A percentile compares a stretch with the other conserved stretches of the same genome.
These are phyloP conservation scores for Tardiomyces blankii DNA, from an alignment of 1,139 yeast genomes.

Conservation along the genomic window DNA sequence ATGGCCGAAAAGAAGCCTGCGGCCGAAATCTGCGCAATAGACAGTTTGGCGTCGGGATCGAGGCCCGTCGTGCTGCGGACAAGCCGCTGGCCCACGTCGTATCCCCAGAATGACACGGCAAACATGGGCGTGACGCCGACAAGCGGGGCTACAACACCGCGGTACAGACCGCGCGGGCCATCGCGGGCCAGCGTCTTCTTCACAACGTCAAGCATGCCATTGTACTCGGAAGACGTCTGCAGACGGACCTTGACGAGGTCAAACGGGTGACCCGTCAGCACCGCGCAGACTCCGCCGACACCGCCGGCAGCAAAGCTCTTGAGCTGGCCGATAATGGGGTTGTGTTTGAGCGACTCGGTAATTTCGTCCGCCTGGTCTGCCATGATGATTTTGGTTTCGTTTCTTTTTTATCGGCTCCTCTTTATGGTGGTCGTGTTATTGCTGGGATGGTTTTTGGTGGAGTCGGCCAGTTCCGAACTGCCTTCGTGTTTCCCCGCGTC, in stretches of 20 bases:
- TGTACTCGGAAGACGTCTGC: conserved; percentile 55
- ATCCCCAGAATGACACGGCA: conserved; percentile 98
- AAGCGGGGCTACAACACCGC: conserved; percentile 84
- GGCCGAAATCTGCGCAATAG: conserved; percentile 64
- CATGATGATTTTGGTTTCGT: background rate
- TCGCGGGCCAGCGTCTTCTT: conserved; percentile 57
- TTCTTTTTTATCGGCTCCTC: background rate
- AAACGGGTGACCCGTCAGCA: conserved; percentile 90
- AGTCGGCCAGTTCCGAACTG: background rate
- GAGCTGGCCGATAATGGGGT: conserved; percentile 30
- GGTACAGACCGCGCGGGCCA: conserved; percentile 69
- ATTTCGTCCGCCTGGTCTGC: conserved; percentile 6
- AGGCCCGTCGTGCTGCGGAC: conserved; percentile 38
- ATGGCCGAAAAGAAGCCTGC: conserved; percentile 96
- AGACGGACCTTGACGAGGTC: conserved; percentile 87
- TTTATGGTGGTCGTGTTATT: background rate
- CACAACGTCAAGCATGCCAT: conserved; percentile 54
- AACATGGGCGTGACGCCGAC: conserved; percentile 97
- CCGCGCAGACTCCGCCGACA: conserved; percentile 75
- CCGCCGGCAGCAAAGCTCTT: conserved; percentile 92
- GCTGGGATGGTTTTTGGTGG: background rate
- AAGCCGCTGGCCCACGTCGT: conserved; percentile 78
- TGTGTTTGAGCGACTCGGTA: conserved; percentile 1
- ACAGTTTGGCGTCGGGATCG: conserved; percentile 33
- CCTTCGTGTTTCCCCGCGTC: too few relatives aligned